Evolutionary conservation across 371 early-diverging fungal species (phyloP), one percentile per base, ranked within the genome.

Genomic region (Batkoa obscura): DNA sequence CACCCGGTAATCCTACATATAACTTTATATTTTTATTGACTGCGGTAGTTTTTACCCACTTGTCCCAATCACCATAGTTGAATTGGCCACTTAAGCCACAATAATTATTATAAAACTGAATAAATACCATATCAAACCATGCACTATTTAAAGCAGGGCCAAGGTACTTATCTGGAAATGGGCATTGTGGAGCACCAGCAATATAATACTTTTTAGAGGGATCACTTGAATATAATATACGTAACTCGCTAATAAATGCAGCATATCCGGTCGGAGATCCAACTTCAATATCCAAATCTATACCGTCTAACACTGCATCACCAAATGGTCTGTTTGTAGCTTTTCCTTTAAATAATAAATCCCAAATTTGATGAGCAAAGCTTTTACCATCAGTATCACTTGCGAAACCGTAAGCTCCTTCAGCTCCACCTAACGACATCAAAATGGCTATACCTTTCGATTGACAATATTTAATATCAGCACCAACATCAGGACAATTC

Each of bases 91-190:
- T 17, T 41, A 70, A 39, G 0, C 72, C 64, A 50, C 83, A 81
- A 36, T 68, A 35, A 30, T 80, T 78, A 66, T 83, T 83, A 65
- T 83, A 83, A 54, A 81, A 83, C 62, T 83, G 82, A n/a, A 81
- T 73, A 62, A 67, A 79, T 1, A 81, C 72, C 63, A 79, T 69
- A 64, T 84, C 85, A 52, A 84, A 72, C 59, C 78, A 73, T 2
- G 70, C 71, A 3, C 36, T 47, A 55, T 74, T 74, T 9, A 81
- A 60, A 0, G 74, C 68, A 0, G 64, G 42, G 32, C 70, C 71
- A 17, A 83, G 64, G n/a, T 74, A 74, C 1, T 69, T 66, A 57
- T 83, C 85, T 0, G 74, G 74, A 41, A 59, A 76, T 0, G 67
- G 69, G 45, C 75, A 75, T 41, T 75, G 72, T 0, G 75, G 75